Conservation (phyloP, 1,284 basidiomycete genomes). For the Coniferiporia sulphurascens region DNA sequence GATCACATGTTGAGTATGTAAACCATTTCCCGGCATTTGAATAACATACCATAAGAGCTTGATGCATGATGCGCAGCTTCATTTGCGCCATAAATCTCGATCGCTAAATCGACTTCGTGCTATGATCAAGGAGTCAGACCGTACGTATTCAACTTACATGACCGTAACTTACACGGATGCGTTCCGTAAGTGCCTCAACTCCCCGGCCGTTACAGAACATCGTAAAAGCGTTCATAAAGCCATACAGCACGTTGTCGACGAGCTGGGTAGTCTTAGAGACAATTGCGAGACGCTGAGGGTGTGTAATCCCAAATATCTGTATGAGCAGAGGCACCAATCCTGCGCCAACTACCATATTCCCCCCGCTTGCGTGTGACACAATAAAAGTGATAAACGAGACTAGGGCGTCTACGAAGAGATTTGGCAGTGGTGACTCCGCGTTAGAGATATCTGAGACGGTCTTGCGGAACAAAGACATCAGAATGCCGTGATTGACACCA, state of each 20-base stretch:
- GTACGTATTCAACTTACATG: conserved; percentile 10
- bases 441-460: conserved; percentile 69
- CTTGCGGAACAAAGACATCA: conserved; percentile 84
- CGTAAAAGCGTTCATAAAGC: conserved; percentile 83
- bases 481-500: conserved; percentile 92
- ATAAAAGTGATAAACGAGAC: conserved; percentile 87
- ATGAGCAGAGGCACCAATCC: conserved; percentile 88
- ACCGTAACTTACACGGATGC: conserved; percentile 66
- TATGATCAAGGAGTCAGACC: conserved; percentile 26
- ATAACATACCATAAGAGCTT: conserved; percentile 48
- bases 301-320: conserved; percentile 78
- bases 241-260: conserved; percentile 90
- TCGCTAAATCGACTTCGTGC: conserved; percentile 69
- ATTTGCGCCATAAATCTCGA: conserved; percentile 49
- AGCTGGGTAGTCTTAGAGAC: conserved; percentile 89
- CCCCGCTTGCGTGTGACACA: conserved; percentile 78
- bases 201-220: conserved; percentile 85
- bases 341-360: conserved; percentile 95
- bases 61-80: conserved; percentile 45
- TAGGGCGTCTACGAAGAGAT: conserved; percentile 82
- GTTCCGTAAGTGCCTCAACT: conserved; percentile 78
- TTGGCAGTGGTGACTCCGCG: conserved; percentile 61
- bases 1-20: conserved; percentile 2
- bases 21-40: not conserved
- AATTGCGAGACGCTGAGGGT: conserved; percentile 61